Evolutionary conservation across 495 filamentous ascomycete species (phyloP).

Genomic region (Pseudevernia furfuracea): DNA sequence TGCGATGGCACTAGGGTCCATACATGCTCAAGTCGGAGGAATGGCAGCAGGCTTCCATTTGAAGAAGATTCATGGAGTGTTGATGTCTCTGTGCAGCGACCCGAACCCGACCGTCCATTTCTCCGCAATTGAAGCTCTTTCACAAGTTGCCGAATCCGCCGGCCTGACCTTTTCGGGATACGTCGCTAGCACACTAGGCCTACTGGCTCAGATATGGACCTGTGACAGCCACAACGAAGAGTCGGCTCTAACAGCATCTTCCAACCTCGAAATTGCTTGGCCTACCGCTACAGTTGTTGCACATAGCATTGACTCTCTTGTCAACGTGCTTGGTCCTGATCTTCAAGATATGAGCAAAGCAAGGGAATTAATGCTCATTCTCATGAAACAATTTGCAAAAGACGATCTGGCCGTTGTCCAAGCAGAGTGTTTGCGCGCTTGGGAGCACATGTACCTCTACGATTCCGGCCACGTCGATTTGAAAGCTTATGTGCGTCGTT

Average conservation of each 20-base stretch:
- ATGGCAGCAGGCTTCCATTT: slow-evolving; percentile 98
- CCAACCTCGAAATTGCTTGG: slow-evolving; percentile 78
- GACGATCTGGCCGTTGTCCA: slow-evolving; percentile 69
- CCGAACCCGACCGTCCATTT: slow-evolving; percentile 95
- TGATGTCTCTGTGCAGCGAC: slow-evolving; percentile 93
- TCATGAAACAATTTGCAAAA: slow-evolving; percentile 72
- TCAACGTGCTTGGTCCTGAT: slow-evolving; percentile 94
- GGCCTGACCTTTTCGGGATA: slow-evolving; percentile 86
- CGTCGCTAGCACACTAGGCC: slow-evolving; percentile 82
- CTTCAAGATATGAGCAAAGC: slow-evolving; percentile 90
- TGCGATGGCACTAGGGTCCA: slow-evolving; percentile 85
- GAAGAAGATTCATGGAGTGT: slow-evolving; percentile 87
- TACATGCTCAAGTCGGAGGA: slow-evolving; percentile 89
- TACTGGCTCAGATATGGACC: slow-evolving; percentile 86
- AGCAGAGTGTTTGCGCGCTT: slow-evolving; percentile 69
- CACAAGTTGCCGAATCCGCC: slow-evolving; percentile 83
- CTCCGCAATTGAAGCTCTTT: slow-evolving; percentile 85
- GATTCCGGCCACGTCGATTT: slow-evolving; percentile 82
- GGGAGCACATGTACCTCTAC: slow-evolving; percentile 89
- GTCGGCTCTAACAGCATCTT: slow-evolving; percentile 64
- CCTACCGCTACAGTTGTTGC: slow-evolving; percentile 75
- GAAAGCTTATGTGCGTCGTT: slow-evolving; percentile 65
- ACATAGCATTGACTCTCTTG: slow-evolving; percentile 83
- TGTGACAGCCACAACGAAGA: slow-evolving; percentile 87
- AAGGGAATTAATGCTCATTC: slow-evolving; percentile 78